Evolutionary conservation across 805 yeast species (phyloP).

Genomic region (Babjeviella inositovora): DNA sequence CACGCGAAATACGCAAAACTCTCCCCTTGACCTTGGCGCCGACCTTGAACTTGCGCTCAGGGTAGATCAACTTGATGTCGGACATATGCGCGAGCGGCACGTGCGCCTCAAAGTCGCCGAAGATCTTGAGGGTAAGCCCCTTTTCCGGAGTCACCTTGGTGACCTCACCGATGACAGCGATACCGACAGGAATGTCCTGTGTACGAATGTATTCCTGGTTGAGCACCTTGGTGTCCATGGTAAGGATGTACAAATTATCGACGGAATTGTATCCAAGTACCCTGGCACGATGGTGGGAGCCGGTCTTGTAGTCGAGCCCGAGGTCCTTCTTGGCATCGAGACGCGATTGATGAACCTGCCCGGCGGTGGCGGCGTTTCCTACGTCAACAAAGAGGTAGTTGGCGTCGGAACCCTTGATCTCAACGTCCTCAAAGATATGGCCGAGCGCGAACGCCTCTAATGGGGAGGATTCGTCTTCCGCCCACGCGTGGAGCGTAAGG

Average conservation of each 20-base stretch:
- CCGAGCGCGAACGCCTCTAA: conserved; percentile 69
- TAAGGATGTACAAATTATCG: conserved; percentile 53
- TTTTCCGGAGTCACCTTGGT: conserved; percentile 37
- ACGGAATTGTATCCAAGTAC: conserved; percentile 51
- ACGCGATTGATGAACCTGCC: conserved; percentile 70
- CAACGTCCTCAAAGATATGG: conserved; percentile 41
- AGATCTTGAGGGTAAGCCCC: conserved; percentile 55
- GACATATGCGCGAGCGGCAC: conserved; percentile 69
- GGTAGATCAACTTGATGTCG: conserved; percentile 71
- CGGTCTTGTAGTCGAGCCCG: conserved; percentile 35
- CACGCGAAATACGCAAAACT: conserved; percentile 32
- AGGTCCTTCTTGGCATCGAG: conserved; percentile 29
- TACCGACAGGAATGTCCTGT: conserved; percentile 68
- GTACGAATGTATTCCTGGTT: conserved; percentile 49
- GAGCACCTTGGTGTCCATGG: conserved; percentile 52
- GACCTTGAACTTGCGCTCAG: conserved; percentile 81
- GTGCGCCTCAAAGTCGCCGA: conserved; percentile 48
- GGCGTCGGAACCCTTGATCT: conserved; percentile 42
- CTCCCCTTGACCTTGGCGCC: conserved; percentile 74
- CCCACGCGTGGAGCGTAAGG: conserved; percentile 7
- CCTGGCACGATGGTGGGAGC: conserved; percentile 62
- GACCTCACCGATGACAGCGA: conserved; percentile 36
- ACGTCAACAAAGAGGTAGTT: conserved; percentile 40
- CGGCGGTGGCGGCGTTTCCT: conserved; percentile 34
- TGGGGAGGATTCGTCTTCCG: conserved; percentile 14